Percentiles rank a stretch among this genome's conserved stretches.
These are phyloP conservation scores for Lepidopterella palustris DNA, from an alignment of 495 filamentous ascomycete species.

Conservation along the genomic window DNA sequence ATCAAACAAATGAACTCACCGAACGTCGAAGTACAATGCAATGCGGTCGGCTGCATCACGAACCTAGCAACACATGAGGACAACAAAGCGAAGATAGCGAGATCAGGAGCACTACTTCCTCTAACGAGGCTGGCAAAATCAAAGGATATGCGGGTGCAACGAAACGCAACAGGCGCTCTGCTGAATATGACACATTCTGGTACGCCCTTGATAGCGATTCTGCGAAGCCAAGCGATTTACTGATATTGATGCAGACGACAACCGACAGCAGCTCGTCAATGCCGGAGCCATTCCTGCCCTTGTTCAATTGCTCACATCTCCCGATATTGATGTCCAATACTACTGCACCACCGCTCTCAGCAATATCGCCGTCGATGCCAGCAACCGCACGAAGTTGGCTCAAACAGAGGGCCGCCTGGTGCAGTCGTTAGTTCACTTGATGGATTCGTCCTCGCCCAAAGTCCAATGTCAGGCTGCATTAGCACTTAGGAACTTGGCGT, in stretches of 20 bases:
- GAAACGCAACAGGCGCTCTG: constrained; percentile 92
- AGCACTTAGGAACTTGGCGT: constrained; percentile 89
- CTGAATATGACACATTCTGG: constrained; percentile 99
- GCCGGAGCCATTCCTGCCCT: constrained; percentile 95
- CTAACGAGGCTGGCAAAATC: constrained; percentile 90
- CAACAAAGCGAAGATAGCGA: constrained; percentile 97
- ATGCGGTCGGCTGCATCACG: constrained; percentile 97
- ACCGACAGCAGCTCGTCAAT: constrained; percentile 92
- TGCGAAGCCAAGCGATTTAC: background rate
- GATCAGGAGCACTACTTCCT: constrained; percentile 85
- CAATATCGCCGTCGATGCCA: constrained; percentile 93
- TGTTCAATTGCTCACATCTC: constrained; percentile 83
- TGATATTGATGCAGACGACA: constrained; percentile 62
- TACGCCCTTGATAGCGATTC: constrained; percentile 39
- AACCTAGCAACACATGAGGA: constrained; percentile 97
- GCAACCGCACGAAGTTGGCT: constrained; percentile 83
- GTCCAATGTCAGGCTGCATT: constrained; percentile 97
- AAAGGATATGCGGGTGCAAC: constrained; percentile 96
- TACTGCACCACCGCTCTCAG: constrained; percentile 98
- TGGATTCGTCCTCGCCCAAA: constrained; percentile 95
- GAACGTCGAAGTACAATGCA: constrained; percentile 99
- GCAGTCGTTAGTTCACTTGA: constrained; percentile 86
- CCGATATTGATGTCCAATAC: constrained; percentile 96
- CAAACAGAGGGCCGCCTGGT: constrained; percentile 84
- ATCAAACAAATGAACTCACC: constrained; percentile 98